These are phyloP conservation scores for Talaromyces amestolkiae DNA, from an alignment of 2,329 filamentous ascomycete genomes.

Conservation along the genomic window DNA sequence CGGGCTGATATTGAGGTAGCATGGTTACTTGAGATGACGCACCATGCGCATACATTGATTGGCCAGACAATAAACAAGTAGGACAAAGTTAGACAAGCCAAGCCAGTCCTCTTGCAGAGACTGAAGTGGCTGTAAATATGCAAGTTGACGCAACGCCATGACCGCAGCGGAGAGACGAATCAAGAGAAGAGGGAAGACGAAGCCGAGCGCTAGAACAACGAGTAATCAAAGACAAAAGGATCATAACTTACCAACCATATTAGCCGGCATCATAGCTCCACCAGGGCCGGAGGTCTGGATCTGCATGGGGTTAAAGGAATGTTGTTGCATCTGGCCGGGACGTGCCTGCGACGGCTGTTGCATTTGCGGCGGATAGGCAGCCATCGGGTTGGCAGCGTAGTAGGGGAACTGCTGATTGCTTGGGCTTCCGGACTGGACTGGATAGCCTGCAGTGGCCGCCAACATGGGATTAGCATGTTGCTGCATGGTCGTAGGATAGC, in stretches of 20 bases:
- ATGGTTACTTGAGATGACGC: conserved; percentile 13
- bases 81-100: conserved; percentile 2
- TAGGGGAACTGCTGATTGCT: conserved; percentile 32
- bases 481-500: conserved; percentile 26
- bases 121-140: neutral
- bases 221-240: neutral
- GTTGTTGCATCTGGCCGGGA: conserved; percentile 19
- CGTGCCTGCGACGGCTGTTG: conserved; percentile 25
- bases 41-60: conserved; percentile 15
- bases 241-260: conserved; percentile 27
- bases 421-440: conserved; percentile 31
- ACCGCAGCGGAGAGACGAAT: conserved; percentile 6
- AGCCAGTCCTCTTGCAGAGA: neutral
- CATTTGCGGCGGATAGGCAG: conserved; percentile 22
- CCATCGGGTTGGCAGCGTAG: conserved; percentile 31
- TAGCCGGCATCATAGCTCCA: conserved; percentile 40
- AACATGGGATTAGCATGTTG: conserved; percentile 22
- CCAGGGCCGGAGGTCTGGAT: conserved; percentile 36
- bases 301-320: conserved; percentile 35
- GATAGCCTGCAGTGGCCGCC: conserved; percentile 30
- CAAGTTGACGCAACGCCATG: conserved; percentile 22
- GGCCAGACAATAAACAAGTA: neutral
- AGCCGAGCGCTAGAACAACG: neutral
- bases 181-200: neutral
- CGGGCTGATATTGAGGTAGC: conserved; percentile 1